phyloP scores from a whole-genome alignment of 164 flowering plant species.

The Vitis riparia region DNA sequence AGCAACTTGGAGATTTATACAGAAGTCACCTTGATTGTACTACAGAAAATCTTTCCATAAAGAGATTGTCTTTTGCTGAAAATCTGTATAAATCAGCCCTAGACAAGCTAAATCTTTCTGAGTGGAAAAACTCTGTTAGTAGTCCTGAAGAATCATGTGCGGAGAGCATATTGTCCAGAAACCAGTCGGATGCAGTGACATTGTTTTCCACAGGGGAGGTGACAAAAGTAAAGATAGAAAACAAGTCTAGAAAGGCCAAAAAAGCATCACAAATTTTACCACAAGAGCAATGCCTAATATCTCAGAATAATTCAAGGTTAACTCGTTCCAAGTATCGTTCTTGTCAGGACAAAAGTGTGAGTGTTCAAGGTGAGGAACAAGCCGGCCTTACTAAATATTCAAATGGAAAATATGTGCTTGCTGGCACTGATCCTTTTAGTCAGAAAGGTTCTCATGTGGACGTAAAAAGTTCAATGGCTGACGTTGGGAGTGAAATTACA shows the following conservation, averaged over 20 bases:
- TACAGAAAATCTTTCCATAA: slow-evolving; percentile 7
- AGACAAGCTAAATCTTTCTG: slow-evolving; percentile 35
- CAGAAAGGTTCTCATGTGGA: slow-evolving; percentile 18
- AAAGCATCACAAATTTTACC: slow-evolving; percentile 27
- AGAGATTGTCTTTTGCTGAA: slow-evolving; percentile 31
- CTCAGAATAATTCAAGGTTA: slow-evolving; percentile 38
- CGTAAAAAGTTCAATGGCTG: slow-evolving; percentile 9
- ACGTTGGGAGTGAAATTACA: slow-evolving; percentile 25
- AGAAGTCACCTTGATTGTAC: slow-evolving; percentile 19
- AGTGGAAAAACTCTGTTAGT: slow-evolving; percentile 37
- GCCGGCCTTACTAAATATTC: slow-evolving; percentile 10
- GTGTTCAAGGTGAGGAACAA: slow-evolving; percentile 12
- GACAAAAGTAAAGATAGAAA: slow-evolving; percentile 23
- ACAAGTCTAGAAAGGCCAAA: slow-evolving; percentile 42
- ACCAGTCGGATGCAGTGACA: slow-evolving; percentile 7
- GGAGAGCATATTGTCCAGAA: neutral
- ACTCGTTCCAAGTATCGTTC: slow-evolving; percentile 56
- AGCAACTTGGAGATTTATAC: slow-evolving; percentile 53
- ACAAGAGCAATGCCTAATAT: slow-evolving; percentile 20
- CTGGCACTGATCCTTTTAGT: slow-evolving; percentile 13
- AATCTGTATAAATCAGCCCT: slow-evolving; percentile 38
- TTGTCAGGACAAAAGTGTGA: slow-evolving; percentile 25
- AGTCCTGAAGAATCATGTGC: slow-evolving; percentile 18
- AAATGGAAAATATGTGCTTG: slow-evolving; percentile 12
- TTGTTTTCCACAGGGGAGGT: slow-evolving; percentile 10